A percentile compares a stretch with the other conserved stretches of the same genome.
These are phyloP conservation scores for Colletotrichum acutatum DNA, from an alignment of 2,329 filamentous ascomycete species.

Conservation along the genomic window DNA sequence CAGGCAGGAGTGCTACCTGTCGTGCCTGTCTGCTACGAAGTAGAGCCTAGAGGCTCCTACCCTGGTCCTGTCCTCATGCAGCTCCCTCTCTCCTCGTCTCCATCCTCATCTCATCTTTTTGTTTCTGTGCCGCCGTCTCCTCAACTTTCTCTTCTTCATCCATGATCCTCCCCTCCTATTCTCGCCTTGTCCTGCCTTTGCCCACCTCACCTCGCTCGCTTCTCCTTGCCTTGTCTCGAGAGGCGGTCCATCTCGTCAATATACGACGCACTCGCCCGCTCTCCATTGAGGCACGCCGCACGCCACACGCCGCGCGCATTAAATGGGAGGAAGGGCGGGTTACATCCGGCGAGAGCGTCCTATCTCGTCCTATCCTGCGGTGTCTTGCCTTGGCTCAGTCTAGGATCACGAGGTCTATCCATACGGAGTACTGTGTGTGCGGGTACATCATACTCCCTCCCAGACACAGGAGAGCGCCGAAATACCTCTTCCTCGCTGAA, in stretches of 20 bases:
- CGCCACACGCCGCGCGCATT: background rate
- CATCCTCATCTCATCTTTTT: conserved; percentile 7
- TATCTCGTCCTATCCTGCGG: conserved; percentile 10
- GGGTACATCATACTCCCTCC: background rate
- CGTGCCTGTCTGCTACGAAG: no score
- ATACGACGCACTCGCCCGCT: conserved; percentile 6
- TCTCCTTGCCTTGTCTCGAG: conserved; percentile 1
- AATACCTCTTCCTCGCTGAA: background rate
- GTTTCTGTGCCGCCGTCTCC: background rate
- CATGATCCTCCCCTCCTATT: background rate
- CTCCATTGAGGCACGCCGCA: conserved; percentile 1
- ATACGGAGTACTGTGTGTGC: background rate
- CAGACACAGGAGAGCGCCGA: background rate
- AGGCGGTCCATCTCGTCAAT: background rate
- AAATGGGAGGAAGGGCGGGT: conserved; percentile 18
- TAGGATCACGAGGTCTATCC: background rate
- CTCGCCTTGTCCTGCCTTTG: background rate
- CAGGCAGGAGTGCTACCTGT: background rate
- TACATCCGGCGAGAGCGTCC: conserved; percentile 26
- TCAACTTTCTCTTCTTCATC: background rate
- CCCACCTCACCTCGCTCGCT: background rate
- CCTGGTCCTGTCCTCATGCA: background rate
- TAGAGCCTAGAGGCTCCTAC: background rate
- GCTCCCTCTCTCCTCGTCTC: background rate
- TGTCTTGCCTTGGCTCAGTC: background rate